Evolutionary conservation across 2,329 filamentous ascomycete species (phyloP).

Genomic region (Aspergillus puulaauensis): DNA sequence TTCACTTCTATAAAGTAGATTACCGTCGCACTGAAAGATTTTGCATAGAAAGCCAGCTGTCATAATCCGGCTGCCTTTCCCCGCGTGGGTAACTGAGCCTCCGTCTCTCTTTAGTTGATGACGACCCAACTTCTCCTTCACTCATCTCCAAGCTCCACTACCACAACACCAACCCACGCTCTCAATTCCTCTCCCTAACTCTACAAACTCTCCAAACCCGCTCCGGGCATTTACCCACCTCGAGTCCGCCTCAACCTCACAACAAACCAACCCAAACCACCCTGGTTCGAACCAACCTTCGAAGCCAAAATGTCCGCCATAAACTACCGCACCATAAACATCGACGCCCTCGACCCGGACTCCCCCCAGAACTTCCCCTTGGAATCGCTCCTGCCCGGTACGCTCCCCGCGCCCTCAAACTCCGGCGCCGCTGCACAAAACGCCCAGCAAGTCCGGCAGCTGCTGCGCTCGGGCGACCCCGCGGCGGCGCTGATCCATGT

Average conservation of each 20-base stretch:
- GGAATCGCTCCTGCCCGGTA: constrained; percentile 74
- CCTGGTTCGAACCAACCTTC: neutral
- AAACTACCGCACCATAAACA: constrained; percentile 86
- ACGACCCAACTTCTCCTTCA: constrained; percentile 4
- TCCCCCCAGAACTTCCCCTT: constrained; percentile 89
- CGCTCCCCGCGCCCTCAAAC: constrained; percentile 65
- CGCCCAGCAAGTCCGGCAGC: constrained; percentile 78
- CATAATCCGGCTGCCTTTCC: constrained; percentile 7
- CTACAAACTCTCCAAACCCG: neutral
- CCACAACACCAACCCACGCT: neutral
- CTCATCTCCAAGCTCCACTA: constrained; percentile 3
- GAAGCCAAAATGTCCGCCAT: constrained; percentile 43
- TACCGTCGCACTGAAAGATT: neutral
- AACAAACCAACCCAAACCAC: neutral
- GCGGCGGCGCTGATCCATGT: constrained; percentile 83
- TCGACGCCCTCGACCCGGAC: constrained; percentile 87
- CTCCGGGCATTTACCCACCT: neutral
- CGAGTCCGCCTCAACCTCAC: neutral
- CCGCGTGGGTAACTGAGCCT: constrained; percentile 2
- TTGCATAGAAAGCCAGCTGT: neutral
- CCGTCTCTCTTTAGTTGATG: neutral
- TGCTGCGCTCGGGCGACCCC: constrained; percentile 80
- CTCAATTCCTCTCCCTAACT: neutral
- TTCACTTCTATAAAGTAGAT: neutral
- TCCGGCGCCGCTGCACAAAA: constrained; percentile 77